Conservation (phyloP, 1,139 yeast genomes). For the Candida frijolesensis region DNA sequence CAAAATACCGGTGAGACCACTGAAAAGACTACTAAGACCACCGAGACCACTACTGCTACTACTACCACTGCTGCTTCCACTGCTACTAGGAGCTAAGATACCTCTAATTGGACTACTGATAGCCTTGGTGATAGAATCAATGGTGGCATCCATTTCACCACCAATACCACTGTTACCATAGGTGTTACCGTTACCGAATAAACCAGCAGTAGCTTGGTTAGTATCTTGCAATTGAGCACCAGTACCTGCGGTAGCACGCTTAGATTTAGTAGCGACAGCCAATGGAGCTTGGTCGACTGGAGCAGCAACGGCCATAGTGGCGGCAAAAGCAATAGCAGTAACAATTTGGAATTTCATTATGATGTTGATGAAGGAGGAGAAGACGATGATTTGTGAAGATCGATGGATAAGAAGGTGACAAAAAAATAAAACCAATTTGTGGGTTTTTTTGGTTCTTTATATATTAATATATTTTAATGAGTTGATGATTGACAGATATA, state of each 20-base stretch:
- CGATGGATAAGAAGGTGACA: too few species aligned
- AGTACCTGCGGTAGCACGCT: constrained; percentile 1
- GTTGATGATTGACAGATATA: too few species aligned
- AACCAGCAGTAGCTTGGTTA: constrained; percentile 5
- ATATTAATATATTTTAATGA: neutral
- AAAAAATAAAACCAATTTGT: neutral
- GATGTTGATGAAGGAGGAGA: neutral
- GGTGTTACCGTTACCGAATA: constrained; percentile 5
- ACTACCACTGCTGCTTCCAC: neutral
- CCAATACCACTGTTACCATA: constrained; percentile 1
- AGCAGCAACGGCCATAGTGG: constrained; percentile 5
- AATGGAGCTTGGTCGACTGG: neutral
- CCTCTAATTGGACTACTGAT: neutral
- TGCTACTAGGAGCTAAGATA: neutral
- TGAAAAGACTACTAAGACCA: neutral
- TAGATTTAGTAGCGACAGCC: neutral
- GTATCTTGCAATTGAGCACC: constrained; percentile 3
- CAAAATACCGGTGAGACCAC: neutral
- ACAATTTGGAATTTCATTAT: constrained; percentile 2
- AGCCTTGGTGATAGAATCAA: neutral
- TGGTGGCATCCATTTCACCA: neutral
- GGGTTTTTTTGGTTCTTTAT: neutral
- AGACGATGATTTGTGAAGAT: neutral
- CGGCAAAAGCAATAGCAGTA: constrained; percentile 1
- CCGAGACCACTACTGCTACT: neutral